Conservation (phyloP, 495 filamentous ascomycete species). For the Xylaria curta region DNA sequence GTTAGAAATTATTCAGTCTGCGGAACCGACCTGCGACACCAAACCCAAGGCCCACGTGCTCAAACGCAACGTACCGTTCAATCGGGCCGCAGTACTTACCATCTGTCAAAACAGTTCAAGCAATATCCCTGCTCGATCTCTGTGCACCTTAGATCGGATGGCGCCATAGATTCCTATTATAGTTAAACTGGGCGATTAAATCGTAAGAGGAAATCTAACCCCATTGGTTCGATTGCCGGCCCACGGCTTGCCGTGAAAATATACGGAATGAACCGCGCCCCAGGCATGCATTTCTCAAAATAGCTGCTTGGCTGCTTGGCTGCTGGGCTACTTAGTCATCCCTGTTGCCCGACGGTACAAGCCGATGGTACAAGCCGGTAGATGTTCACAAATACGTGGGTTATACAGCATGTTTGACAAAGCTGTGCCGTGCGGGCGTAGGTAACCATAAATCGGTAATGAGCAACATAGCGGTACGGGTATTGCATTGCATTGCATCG, state of each 20-base stretch:
- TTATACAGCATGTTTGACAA: background rate
- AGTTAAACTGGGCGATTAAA: background rate
- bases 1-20: too few relatives aligned
- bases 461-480: background rate
- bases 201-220: background rate
- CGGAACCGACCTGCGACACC: background rate
- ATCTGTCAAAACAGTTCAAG: background rate
- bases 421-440: background rate
- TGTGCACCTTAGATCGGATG: background rate
- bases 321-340: background rate
- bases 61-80: background rate
- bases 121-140: background rate
- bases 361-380: background rate
- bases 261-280: background rate
- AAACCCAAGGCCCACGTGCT: background rate
- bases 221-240: background rate
- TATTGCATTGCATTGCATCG: slow-evolving; percentile 5
- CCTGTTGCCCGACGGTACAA: background rate
- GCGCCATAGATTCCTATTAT: background rate
- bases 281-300: background rate
- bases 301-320: background rate
- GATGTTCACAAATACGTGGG: background rate
- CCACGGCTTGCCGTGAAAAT: background rate
- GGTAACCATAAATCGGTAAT: background rate
- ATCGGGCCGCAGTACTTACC: background rate